Evolutionary conservation across 2,329 filamentous ascomycete species (phyloP), one percentile per base, ranked within the genome.

Genomic region (Dactylellina parvicollis): DNA sequence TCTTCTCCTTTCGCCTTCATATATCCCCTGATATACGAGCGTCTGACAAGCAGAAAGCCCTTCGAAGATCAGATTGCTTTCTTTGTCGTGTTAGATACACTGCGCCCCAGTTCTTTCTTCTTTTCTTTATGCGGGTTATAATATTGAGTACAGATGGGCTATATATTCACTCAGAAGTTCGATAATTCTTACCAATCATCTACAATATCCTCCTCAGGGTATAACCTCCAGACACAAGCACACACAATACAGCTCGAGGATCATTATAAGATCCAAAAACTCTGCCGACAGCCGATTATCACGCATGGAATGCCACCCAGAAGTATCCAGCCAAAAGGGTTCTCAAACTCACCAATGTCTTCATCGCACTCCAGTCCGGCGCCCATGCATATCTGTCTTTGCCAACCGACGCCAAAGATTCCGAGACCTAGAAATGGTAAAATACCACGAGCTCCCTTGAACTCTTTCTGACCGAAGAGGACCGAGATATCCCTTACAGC

Each of bases 351-450:
- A 46, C 49, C 52, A 20, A 71, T 71, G 66, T 71, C 66, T 61
- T 71, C 50, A 32, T 71, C 75, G 32, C 50, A 75, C 26, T 69
- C 66, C n/a, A 61, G 56, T 16, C 38, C 74, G 24, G 69, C 76
- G 34, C 75, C 75, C 18, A 60, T 76, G 44, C 73, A 59, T 38
- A 78, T 78, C 24, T 78, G 77, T 62, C 71, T 78, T 34, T 78
- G 77, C 46, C 76, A 78, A 49, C 75, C 77, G 30, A 77, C 77
- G 18, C 74, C 76, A 46, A 75, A 77, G 56, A 78, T 78, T 57
- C 77, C 77, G 24, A 61, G 77, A 28, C 77, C 77, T 57, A 70
- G 77, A 55, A 78, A 78, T 76, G 77, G 77, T 78, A 65, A 36
- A 44, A 38, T 40, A 26, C 49, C 34, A 69, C 52, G 46, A 75